Base-by-base conservation (phyloP, 2,329 filamentous ascomycete genomes). In the Pseudogymnoascus sp. region DNA sequence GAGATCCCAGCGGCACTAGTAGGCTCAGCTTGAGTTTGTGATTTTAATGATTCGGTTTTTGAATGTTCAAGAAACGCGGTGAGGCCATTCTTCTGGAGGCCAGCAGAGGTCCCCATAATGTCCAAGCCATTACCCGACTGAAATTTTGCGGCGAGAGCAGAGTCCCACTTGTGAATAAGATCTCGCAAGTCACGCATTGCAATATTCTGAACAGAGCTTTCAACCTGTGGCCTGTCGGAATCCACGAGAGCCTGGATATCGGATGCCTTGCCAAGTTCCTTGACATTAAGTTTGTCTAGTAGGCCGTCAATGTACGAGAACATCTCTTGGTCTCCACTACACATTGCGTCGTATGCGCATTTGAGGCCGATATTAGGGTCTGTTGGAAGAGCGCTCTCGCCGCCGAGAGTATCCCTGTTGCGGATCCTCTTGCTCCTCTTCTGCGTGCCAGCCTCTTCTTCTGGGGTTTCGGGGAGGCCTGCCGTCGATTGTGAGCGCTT, bases 371-470 rank as follows among this genome's bases (percentile, higher is more conserved):
- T 79, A 80, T 1, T 83, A 5, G 82, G 77, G 65, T 86, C 84
- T 12, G 81, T 72, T 12, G 59, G 59, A 0, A 75, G 73, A 59
- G 85, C 84, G 37, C 83, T 84, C 3, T 73, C 75, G 8, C 76
- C 73, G 10, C 81, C 70, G 16, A 61, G 78, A 3, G 80, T 82
- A 46, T 88, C 85, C 62, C 86, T 79, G 16, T 84, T 81, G 53
- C 86, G 80, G 31, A 85, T 85, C 60, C 87, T 78, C 70, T 89
- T 89, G 73, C 85, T 88, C 63, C 86, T 78, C 69, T 87, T 88
- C 62, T 83, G 82, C 10, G 82, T 79, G 1, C 76, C 77, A 23
- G 78, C 79, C 36, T 88, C 85, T 61, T 88, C 85, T 6, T 86
- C 84, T 0, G 71, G 77, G 0, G 74, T 77, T 2, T 87, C 85